Percentiles rank a stretch among this genome's conserved stretches.
These are phyloP conservation scores for Podospora sp. DNA, from an alignment of 495 filamentous ascomycete species.

Conservation along the genomic window DNA sequence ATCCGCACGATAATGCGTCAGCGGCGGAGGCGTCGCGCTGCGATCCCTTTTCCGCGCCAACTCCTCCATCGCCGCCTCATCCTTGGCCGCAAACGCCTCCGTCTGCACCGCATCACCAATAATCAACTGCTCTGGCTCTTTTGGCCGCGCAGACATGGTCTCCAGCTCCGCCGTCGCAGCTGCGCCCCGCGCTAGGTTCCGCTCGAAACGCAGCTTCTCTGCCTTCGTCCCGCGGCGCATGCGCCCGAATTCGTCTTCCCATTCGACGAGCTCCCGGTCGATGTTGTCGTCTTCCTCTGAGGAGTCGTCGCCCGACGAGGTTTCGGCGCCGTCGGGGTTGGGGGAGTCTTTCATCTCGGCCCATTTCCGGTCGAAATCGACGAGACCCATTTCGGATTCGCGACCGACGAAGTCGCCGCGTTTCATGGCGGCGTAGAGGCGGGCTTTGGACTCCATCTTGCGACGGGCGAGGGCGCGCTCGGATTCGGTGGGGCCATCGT, in stretches of 20 bases:
- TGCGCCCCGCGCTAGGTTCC: constrained; percentile 42
- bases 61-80: constrained; percentile 64
- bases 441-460: constrained; percentile 84
- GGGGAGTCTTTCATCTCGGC: constrained; percentile 58
- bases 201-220: constrained; percentile 60
- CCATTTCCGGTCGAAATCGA: constrained; percentile 97
- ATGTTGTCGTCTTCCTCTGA: constrained; percentile 40
- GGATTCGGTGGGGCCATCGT: constrained; percentile 46
- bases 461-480: constrained; percentile 63
- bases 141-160: constrained; percentile 55
- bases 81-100: constrained; percentile 75
- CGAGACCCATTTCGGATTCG: constrained; percentile 55
- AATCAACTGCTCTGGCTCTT: constrained; percentile 71
- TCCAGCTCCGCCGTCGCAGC: constrained; percentile 52
- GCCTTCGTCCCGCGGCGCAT: constrained; percentile 65
- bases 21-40: constrained; percentile 72
- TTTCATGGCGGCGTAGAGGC: constrained; percentile 83
- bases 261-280: constrained; percentile 71
- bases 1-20: constrained; percentile 81
- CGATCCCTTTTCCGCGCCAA: constrained; percentile 75
- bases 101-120: constrained; percentile 80
- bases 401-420: constrained; percentile 64
- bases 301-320: constrained; percentile 46
- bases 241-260: constrained; percentile 88
- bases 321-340: constrained; percentile 36